Percentiles rank a stretch among this genome's conserved stretches.
phyloP scores from a whole-genome alignment of 1,284 basidiomycete genomes.

The Apiotrichum porosum region DNA sequence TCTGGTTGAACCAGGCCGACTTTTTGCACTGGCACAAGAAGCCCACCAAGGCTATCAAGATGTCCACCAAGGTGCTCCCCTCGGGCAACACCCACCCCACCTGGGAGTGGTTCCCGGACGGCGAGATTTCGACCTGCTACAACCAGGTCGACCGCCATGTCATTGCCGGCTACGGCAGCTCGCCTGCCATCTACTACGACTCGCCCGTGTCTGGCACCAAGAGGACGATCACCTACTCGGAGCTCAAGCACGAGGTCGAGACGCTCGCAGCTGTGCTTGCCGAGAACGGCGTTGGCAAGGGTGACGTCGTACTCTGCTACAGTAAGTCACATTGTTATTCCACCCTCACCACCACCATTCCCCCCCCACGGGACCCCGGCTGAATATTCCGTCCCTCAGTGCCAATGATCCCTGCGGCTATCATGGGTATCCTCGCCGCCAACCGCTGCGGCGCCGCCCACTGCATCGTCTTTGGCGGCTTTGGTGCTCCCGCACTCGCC shows the following conservation, averaged over 20 bases:
- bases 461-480: conserved; percentile 97
- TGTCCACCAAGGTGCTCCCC: conserved; percentile 6
- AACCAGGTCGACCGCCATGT: conserved; percentile 22
- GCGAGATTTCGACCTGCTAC: conserved; percentile 19
- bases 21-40: conserved; percentile 22
- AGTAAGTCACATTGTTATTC: conserved; percentile 8
- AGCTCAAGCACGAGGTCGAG: conserved; percentile 82
- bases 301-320: conserved; percentile 65
- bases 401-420: conserved; percentile 56
- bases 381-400: too few species aligned
- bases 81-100: conserved; percentile 11
- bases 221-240: conserved; percentile 61
- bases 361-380: background rate
- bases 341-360: background rate
- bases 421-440: conserved; percentile 72
- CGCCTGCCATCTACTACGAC: conserved; percentile 21
- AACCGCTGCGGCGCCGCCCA: conserved; percentile 92
- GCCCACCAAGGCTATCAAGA: conserved; percentile 8
- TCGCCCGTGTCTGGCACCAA: conserved; percentile 16
- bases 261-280: conserved; percentile 83
- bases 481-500: conserved; percentile 85
- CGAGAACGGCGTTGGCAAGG: conserved; percentile 81
- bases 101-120: conserved; percentile 24
- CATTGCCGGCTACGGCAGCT: conserved; percentile 13
- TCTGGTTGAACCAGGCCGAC: conserved; percentile 20